Percentiles rank a stretch among this genome's conserved stretches.
Evolutionary conservation across 176 grass and related monocot species (phyloP).

Genomic region (Ensete glaucum): DNA sequence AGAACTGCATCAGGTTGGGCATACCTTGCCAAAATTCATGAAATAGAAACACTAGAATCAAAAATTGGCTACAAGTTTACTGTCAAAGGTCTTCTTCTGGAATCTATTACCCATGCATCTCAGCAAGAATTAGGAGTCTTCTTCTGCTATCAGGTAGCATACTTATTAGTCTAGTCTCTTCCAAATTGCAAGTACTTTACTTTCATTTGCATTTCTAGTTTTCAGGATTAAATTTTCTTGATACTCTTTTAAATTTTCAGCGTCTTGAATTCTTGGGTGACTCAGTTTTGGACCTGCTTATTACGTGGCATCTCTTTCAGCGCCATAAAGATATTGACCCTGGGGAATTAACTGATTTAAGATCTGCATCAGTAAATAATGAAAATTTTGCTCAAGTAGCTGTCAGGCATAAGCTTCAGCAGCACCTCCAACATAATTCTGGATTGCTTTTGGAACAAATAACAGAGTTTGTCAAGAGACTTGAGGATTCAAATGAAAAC

Average conservation of each 20-base stretch:
- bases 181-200: background rate
- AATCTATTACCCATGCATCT: conserved; percentile 79
- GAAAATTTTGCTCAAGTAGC: conserved; percentile 84
- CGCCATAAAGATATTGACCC: conserved; percentile 57
- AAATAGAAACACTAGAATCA: conserved; percentile 64
- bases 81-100: conserved; percentile 58
- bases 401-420: conserved; percentile 63
- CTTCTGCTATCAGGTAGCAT: conserved; percentile 65
- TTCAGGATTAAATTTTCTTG: background rate
- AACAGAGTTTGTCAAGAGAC: conserved; percentile 48
- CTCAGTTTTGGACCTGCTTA: conserved; percentile 74
- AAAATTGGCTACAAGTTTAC: conserved; percentile 60
- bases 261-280: conserved; percentile 92
- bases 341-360: conserved; percentile 80
- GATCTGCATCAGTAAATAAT: conserved; percentile 87
- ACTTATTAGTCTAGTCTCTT: background rate
- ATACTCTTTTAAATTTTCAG: conserved; percentile 22
- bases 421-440: conserved; percentile 66
- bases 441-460: conserved; percentile 51
- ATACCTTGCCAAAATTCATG: conserved; percentile 40
- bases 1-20: conserved; percentile 44
- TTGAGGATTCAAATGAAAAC: conserved; percentile 34
- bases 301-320: conserved; percentile 65
- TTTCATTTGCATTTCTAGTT: background rate
- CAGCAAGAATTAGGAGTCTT: conserved; percentile 50